A percentile compares a stretch with the other conserved stretches of the same genome.
Conservation (phyloP, 768 basidiomycete species). For the Amylocystis lapponica region DNA sequence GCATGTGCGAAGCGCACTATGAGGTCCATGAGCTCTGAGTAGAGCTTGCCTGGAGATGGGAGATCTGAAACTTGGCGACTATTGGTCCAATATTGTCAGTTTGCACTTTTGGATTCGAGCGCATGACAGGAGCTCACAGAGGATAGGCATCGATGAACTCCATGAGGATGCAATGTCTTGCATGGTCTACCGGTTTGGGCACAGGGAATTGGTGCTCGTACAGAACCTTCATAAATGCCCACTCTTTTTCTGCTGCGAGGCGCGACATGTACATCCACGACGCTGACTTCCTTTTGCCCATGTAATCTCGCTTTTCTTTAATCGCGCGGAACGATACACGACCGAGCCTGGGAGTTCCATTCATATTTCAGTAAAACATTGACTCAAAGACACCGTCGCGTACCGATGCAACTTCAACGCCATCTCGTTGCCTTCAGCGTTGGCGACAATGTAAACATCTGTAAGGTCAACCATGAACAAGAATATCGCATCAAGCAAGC, state of each 20-base stretch:
- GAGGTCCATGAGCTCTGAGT: slow-evolving; percentile 89
- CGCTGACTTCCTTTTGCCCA: slow-evolving; percentile 92
- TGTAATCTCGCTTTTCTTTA: slow-evolving; percentile 93
- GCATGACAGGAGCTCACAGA: slow-evolving; percentile 64
- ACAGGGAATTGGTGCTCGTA: slow-evolving; percentile 92
- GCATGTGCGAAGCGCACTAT: slow-evolving; percentile 91
- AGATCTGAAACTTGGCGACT: slow-evolving; percentile 87
- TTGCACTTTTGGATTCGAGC: not conserved
- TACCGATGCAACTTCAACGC: slow-evolving; percentile 93
- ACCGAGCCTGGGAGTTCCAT: slow-evolving; percentile 57
- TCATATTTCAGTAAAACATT: not conserved
- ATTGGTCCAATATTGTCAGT: slow-evolving; percentile 7
- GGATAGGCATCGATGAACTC: slow-evolving; percentile 93
- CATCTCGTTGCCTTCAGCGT: slow-evolving; percentile 78
- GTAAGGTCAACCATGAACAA: not conserved
- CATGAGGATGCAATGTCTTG: slow-evolving; percentile 94
- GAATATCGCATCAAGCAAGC: no score
- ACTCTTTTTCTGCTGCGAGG: slow-evolving; percentile 94
- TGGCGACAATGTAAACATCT: slow-evolving; percentile 91
- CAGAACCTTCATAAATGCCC: slow-evolving; percentile 97
- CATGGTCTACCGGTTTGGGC: slow-evolving; percentile 90
- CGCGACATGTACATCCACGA: slow-evolving; percentile 99
- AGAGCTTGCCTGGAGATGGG: slow-evolving; percentile 82
- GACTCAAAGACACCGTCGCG: slow-evolving; percentile 8
- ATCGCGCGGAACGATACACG: slow-evolving; percentile 97